phyloP scores from a whole-genome alignment of 2,329 filamentous ascomycete species.

The Paracoccidioides lutzii region DNA sequence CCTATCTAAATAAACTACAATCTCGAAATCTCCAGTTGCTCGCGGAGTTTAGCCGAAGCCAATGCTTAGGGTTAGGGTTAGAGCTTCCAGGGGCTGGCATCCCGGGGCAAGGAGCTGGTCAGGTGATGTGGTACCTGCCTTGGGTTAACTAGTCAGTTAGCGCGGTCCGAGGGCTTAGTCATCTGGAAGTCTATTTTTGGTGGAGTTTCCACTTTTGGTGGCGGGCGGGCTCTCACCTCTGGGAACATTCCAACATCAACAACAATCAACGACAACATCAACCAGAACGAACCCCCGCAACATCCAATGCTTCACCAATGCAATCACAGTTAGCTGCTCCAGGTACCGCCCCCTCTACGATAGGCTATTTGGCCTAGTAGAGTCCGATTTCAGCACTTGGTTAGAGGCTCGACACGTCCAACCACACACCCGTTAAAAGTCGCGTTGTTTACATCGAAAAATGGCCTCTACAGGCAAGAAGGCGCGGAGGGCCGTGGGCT shows the following conservation, averaged over 20 bases:
- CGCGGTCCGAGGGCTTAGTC: background rate
- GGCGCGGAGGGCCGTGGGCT: constrained; percentile 52
- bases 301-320: background rate
- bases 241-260: background rate
- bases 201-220: background rate
- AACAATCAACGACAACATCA: background rate
- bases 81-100: too few relatives aligned
- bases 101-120: too few relatives aligned
- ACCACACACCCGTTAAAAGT: background rate
- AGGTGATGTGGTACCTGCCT: background rate
- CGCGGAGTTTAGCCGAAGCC: background rate
- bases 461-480: constrained; percentile 28
- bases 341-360: background rate
- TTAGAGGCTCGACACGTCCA: background rate
- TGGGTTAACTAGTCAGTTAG: background rate
- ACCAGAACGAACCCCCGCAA: background rate
- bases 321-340: background rate
- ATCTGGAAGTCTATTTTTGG: background rate
- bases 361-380: background rate
- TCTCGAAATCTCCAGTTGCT: too few relatives aligned
- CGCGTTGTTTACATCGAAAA: constrained; percentile 27
- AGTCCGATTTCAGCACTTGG: background rate
- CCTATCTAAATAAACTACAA: too few relatives aligned
- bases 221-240: background rate
- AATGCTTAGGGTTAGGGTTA: background rate